phyloP scores from a whole-genome alignment of 192 early-diverging fungal species.

The Backusella tuberculispora region DNA sequence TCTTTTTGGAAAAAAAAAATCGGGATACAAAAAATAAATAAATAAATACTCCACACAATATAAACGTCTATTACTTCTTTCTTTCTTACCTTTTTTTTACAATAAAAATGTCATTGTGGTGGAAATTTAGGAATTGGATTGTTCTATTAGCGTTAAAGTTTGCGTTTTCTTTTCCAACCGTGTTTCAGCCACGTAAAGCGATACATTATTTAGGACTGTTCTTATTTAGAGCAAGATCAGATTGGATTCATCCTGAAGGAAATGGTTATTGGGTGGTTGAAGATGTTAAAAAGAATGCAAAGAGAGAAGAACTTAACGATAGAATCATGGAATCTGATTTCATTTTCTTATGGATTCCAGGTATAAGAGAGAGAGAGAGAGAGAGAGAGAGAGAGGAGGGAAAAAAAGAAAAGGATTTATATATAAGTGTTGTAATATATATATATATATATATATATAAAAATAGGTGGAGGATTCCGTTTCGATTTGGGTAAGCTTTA shows the following conservation, averaged over 20 bases:
- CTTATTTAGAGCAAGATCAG: conserved; percentile 8
- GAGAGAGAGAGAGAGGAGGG: background rate
- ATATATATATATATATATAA: too few species aligned
- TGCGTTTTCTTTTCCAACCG: conserved; percentile 1
- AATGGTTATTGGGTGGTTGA: conserved; percentile 18
- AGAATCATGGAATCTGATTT: conserved; percentile 2
- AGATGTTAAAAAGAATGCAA: conserved; percentile 26
- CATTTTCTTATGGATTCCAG: conserved; percentile 29
- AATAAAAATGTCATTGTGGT: conserved; percentile 21
- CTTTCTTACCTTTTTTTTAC: background rate
- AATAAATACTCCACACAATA: too few species aligned
- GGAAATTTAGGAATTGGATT: conserved; percentile 15
- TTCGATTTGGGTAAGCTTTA: conserved; percentile 28
- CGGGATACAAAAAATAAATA: too few species aligned
- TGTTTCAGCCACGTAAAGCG: background rate
- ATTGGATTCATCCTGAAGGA: conserved; percentile 14
- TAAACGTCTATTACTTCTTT: too few species aligned
- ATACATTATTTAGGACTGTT: conserved; percentile 2
- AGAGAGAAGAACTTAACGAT: conserved; percentile 21
- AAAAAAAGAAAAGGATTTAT: background rate
- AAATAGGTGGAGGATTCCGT: conserved; percentile 28
- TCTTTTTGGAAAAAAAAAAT: too few species aligned
- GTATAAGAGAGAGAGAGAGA: background rate
- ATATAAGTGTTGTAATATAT: background rate
- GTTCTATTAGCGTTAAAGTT: background rate